These are phyloP conservation scores for Stenocarpella maydis DNA, from an alignment of 2,329 filamentous ascomycete species.

Conservation along the genomic window DNA sequence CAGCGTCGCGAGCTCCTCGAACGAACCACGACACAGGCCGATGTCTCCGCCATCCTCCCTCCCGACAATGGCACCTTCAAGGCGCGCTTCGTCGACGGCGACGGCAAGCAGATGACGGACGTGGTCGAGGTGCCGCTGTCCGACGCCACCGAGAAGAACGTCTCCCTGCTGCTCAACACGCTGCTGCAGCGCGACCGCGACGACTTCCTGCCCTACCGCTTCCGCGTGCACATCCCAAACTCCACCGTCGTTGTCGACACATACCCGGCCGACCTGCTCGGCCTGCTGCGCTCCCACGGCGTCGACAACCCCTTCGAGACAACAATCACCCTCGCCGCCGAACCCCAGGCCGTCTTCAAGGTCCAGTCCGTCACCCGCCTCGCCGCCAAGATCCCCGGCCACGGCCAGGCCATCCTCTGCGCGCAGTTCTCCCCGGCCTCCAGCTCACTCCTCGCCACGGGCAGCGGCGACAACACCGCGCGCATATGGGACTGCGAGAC, in stretches of 20 bases:
- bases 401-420: constrained; percentile 89
- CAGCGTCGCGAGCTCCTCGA: constrained; percentile 81
- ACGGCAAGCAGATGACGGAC: constrained; percentile 76
- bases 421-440: constrained; percentile 84
- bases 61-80: constrained; percentile 79
- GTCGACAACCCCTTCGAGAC: constrained; percentile 65
- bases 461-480: constrained; percentile 89
- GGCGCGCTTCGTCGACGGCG: constrained; percentile 86
- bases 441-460: constrained; percentile 82
- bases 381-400: constrained; percentile 86
- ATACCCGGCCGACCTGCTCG: constrained; percentile 63
- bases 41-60: constrained; percentile 73
- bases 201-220: constrained; percentile 68
- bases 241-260: constrained; percentile 62
- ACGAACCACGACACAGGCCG: constrained; percentile 76
- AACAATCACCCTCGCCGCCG: constrained; percentile 62
- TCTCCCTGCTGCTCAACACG: constrained; percentile 87
- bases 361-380: constrained; percentile 92
- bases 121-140: constrained; percentile 78
- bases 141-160: constrained; percentile 87
- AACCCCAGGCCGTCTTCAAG: constrained; percentile 91
- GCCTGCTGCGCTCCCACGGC: constrained; percentile 63
- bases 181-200: constrained; percentile 70
- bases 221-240: constrained; percentile 65
- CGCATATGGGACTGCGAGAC: constrained; percentile 96